Percentiles rank a stretch among this genome's conserved stretches.
phyloP scores from a whole-genome alignment of 129 eudicot genomes.

The Silybum marianum region DNA sequence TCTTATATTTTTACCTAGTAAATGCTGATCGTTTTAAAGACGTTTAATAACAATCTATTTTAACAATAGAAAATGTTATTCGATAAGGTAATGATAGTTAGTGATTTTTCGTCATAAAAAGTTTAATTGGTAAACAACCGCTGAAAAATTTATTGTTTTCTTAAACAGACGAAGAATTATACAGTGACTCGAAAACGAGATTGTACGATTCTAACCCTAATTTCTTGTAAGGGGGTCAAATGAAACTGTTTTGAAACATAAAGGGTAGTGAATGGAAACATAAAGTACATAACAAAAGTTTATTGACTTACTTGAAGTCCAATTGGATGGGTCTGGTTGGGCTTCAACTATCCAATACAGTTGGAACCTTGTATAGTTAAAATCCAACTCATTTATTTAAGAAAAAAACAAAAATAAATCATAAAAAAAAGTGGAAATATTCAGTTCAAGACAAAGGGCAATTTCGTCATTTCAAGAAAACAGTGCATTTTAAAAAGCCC shows the following conservation, averaged over 20 bases:
- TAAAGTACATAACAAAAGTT: background rate
- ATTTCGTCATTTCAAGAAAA: slow-evolving; percentile 24
- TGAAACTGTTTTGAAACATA: background rate
- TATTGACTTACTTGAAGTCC: slow-evolving; percentile 3
- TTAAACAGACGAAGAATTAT: no score
- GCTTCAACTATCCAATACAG: slow-evolving; percentile 34
- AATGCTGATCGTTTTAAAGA: no score
- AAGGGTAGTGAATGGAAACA: background rate
- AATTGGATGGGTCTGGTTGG: slow-evolving; percentile 29
- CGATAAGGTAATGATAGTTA: no score
- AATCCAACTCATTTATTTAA: slow-evolving; percentile 13
- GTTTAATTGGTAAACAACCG: no score
- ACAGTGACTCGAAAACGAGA: background rate
- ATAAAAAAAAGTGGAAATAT: slow-evolving; percentile 1
- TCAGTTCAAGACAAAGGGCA: slow-evolving; percentile 36
- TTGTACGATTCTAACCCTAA: background rate
- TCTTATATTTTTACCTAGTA: no score
- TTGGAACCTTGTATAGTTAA: slow-evolving; percentile 29
- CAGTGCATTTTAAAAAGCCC: slow-evolving; percentile 27
- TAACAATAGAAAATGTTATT: no score
- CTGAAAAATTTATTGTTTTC: no score
- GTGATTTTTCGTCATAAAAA: no score
- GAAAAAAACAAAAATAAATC: background rate
- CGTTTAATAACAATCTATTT: no score
- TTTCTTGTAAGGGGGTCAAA: background rate